phyloP scores from a whole-genome alignment of 2,329 filamentous ascomycete genomes.

The Aspergillus sp. region DNA sequence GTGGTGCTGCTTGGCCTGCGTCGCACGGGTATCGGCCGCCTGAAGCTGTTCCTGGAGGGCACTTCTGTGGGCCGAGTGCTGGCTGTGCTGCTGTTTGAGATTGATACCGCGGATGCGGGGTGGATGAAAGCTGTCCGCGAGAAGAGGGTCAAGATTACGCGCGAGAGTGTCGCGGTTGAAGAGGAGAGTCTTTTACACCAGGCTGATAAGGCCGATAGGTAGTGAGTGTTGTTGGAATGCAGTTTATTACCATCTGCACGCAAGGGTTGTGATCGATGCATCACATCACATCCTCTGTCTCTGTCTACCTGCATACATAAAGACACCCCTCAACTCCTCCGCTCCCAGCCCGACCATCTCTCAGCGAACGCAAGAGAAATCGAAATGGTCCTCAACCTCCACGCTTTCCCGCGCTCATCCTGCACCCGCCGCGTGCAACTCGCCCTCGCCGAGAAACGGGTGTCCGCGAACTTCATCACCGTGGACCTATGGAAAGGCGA shows the following conservation, averaged over 20 bases:
- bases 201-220: too few relatives aligned
- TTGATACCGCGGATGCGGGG: neutral
- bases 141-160: neutral
- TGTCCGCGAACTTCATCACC: constrained; percentile 25
- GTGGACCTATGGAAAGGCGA: constrained; percentile 24
- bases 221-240: too few relatives aligned
- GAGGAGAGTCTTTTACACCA: neutral
- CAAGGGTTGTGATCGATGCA: too few relatives aligned
- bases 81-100: neutral
- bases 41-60: neutral
- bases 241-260: too few relatives aligned
- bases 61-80: constrained; percentile 1
- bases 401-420: constrained; percentile 24
- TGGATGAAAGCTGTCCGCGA: neutral
- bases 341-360: too few relatives aligned
- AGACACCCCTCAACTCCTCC: neutral
- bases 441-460: constrained; percentile 27
- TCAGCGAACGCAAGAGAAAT: too few relatives aligned
- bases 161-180: neutral
- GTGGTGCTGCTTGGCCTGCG: neutral
- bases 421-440: constrained; percentile 24
- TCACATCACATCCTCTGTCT: neutral
- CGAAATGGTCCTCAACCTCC: constrained; percentile 30
- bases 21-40: neutral
- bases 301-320: neutral